These are phyloP conservation scores for Geosmithia putterillii DNA, from an alignment of 2,329 filamentous ascomycete species.

Conservation along the genomic window DNA sequence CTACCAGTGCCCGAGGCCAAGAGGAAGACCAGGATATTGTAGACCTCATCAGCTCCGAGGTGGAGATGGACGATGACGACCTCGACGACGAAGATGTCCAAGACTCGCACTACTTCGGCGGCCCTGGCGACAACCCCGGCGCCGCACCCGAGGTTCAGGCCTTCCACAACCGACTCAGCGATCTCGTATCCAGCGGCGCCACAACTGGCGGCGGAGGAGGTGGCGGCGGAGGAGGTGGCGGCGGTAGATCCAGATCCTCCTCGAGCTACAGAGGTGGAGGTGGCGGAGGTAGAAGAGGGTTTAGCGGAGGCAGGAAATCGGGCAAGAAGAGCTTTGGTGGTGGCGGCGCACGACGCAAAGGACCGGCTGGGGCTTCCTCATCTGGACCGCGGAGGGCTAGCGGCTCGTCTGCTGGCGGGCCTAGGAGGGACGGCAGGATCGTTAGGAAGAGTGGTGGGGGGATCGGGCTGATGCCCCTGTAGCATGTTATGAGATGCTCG, in stretches of 20 bases:
- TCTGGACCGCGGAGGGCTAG: slow-evolving; percentile 14
- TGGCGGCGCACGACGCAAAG: slow-evolving; percentile 14
- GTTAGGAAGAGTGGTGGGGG: slow-evolving; percentile 19
- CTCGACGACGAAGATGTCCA: slow-evolving; percentile 23
- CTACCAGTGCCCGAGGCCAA: neutral
- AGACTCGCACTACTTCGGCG: slow-evolving; percentile 38
- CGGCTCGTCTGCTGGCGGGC: slow-evolving; percentile 12
- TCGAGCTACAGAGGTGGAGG: neutral
- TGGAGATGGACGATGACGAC: slow-evolving; percentile 23
- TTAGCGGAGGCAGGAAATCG: slow-evolving; percentile 14
- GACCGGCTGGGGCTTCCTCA: slow-evolving; percentile 7
- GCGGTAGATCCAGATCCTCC: neutral
- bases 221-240: neutral
- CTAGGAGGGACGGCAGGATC: slow-evolving; percentile 15
- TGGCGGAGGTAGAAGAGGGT: slow-evolving; percentile 3
- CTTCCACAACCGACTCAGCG: slow-evolving; percentile 18
- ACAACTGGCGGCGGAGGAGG: slow-evolving; percentile 6
- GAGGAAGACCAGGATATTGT: slow-evolving; percentile 30
- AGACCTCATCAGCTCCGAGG: slow-evolving; percentile 39
- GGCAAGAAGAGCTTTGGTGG: slow-evolving; percentile 14
- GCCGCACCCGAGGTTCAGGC: slow-evolving; percentile 17
- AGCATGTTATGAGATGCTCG: too few relatives aligned
- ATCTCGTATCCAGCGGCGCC: slow-evolving; percentile 5
- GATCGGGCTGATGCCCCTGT: slow-evolving; percentile 26
- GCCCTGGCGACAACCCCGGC: slow-evolving; percentile 7